These are phyloP conservation scores for Rostrohypoxylon terebratum DNA, from an alignment of 495 filamentous ascomycete genomes.

Conservation along the genomic window DNA sequence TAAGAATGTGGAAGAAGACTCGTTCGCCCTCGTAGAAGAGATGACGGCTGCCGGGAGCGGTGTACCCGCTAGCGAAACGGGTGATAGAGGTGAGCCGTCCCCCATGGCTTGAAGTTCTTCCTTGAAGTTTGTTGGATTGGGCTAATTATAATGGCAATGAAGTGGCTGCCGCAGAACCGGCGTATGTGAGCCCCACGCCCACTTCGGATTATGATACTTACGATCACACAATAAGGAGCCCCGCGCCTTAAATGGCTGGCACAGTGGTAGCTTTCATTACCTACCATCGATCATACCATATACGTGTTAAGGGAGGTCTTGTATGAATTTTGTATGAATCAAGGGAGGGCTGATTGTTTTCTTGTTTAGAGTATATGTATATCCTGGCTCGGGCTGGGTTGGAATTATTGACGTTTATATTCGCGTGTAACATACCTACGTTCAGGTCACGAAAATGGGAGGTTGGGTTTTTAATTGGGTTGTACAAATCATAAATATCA, in stretches of 20 bases:
- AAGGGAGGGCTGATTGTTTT: neutral
- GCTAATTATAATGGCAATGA: conserved; percentile 10
- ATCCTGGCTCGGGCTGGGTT: conserved; percentile 1
- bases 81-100: conserved; percentile 12
- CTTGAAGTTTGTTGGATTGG: neutral
- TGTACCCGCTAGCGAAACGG: neutral
- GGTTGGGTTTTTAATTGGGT: neutral
- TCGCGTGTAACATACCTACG: conserved; percentile 9
- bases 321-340: neutral
- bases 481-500: neutral
- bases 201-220: conserved; percentile 25
- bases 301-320: neutral
- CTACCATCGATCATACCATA: neutral
- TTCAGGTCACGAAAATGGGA: neutral
- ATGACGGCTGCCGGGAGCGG: conserved; percentile 3
- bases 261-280: neutral
- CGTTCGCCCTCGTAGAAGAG: conserved; percentile 20
- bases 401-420: conserved; percentile 7
- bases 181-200: conserved; percentile 32
- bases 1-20: conserved; percentile 51
- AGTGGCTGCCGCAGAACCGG: neutral
- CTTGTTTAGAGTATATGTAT: conserved; percentile 6
- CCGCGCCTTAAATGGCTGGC: neutral
- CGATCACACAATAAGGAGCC: neutral
- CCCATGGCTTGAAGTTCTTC: conserved; percentile 11